These are phyloP conservation scores for Heliamphora pulchella DNA, from an alignment of 179 eudicot genomes.

Conservation along the genomic window DNA sequence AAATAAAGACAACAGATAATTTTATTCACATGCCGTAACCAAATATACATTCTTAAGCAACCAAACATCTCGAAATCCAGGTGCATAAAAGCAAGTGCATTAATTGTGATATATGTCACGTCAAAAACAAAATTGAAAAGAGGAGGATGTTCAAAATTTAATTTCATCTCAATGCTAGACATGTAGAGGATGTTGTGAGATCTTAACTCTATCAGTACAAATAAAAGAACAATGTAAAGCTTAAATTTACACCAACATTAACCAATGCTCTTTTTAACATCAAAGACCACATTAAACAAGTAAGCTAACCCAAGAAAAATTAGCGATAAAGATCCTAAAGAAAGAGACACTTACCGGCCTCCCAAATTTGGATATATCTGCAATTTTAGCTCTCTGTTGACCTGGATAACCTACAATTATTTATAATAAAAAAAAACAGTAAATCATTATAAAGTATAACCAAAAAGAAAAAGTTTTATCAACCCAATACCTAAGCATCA, in stretches of 20 bases:
- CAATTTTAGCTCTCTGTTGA: constrained; percentile 68
- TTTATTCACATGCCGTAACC: not conserved
- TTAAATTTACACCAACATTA: not conserved
- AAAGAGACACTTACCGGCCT: constrained; percentile 60
- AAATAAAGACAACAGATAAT: not conserved
- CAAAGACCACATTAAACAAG: not conserved
- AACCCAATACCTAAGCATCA: not conserved
- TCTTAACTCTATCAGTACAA: not conserved
- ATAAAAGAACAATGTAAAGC: not conserved
- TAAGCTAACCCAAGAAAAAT: not conserved
- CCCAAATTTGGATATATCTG: constrained; percentile 84
- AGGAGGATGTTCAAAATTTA: too few species aligned
- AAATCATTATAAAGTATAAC: not conserved
- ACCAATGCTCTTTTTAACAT: not conserved
- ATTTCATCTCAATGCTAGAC: not conserved
- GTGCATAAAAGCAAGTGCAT: not conserved
- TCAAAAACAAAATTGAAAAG: not conserved
- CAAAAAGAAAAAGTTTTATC: not conserved
- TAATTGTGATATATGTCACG: not conserved
- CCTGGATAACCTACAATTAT: constrained; percentile 56
- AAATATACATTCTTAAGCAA: not conserved
- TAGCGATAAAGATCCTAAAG: not conserved
- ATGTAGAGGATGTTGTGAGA: not conserved
- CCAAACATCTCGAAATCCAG: not conserved
- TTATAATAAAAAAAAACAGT: constrained; percentile 6